These are phyloP conservation scores for Globisporangium ultimum DNA, from an alignment of 352 stramenopile genomes.

Conservation along the genomic window DNA sequence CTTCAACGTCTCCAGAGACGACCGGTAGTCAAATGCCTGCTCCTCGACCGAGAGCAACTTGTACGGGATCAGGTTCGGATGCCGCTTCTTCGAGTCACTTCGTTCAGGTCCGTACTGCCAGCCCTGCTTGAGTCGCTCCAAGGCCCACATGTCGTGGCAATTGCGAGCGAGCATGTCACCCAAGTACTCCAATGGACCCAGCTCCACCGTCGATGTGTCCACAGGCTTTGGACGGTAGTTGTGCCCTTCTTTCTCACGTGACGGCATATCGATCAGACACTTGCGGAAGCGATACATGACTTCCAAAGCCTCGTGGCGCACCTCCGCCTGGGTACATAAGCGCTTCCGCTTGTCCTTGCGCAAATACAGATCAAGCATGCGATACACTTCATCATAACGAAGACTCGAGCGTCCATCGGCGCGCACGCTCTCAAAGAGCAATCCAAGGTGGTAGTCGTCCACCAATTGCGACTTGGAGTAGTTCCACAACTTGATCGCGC, in stretches of 20 bases:
- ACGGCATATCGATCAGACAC: constrained; percentile 87
- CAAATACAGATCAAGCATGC: constrained; percentile 82
- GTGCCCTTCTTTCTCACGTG: constrained; percentile 84
- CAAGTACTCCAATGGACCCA: constrained; percentile 69
- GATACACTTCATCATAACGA: constrained; percentile 82
- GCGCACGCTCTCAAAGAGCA: constrained; percentile 77
- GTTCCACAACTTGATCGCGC: constrained; percentile 82
- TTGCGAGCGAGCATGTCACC: constrained; percentile 80
- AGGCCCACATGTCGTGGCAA: constrained; percentile 84
- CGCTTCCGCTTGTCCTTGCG: constrained; percentile 74
- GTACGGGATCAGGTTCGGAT: constrained; percentile 84
- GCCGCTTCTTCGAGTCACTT: constrained; percentile 68
- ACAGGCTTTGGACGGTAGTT: constrained; percentile 86
- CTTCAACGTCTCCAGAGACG: constrained; percentile 87
- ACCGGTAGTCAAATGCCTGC: constrained; percentile 82
- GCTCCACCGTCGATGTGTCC: constrained; percentile 68
- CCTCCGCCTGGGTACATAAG: constrained; percentile 65
- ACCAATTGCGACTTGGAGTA: constrained; percentile 77
- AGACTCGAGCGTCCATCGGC: constrained; percentile 70
- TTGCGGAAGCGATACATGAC: constrained; percentile 89
- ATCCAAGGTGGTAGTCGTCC: constrained; percentile 76
- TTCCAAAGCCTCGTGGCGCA: constrained; percentile 72
- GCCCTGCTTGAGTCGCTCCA: constrained; percentile 82
- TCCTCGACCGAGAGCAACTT: constrained; percentile 76
- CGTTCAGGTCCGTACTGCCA: constrained; percentile 71